Conservation (phyloP, 352 stramenopile genomes). For the Saprolegnia parasitica region DNA sequence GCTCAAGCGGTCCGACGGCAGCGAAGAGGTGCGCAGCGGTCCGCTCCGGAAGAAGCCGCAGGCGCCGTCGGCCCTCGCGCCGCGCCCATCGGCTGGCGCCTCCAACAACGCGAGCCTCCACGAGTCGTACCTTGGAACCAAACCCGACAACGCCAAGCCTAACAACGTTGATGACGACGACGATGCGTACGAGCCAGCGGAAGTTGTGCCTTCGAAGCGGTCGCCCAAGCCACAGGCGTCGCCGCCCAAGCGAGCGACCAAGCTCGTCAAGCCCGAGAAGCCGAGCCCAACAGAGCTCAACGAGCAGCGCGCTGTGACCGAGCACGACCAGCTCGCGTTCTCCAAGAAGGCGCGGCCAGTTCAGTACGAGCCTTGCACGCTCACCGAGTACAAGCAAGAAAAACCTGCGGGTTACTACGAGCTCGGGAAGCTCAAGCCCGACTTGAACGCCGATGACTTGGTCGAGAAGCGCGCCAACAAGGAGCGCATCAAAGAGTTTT, state of each 20-base stretch:
- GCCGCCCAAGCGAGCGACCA: constrained; percentile 33
- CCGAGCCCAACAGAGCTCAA: constrained; percentile 52
- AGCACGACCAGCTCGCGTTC: constrained; percentile 72
- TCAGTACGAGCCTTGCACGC: constrained; percentile 78
- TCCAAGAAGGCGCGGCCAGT: constrained; percentile 63
- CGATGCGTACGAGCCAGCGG: neutral
- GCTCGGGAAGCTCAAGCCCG: constrained; percentile 82
- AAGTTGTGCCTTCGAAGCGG: constrained; percentile 29
- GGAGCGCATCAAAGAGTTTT: constrained; percentile 80
- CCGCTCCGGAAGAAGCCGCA: constrained; percentile 49
- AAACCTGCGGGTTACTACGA: constrained; percentile 83
- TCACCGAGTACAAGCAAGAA: constrained; percentile 84
- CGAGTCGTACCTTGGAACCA: neutral
- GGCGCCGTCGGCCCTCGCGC: neutral
- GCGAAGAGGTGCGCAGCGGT: constrained; percentile 73
- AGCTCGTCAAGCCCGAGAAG: neutral
- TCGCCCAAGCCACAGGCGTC: constrained; percentile 21
- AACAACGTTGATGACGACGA: constrained; percentile 17
- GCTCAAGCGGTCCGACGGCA: constrained; percentile 71
- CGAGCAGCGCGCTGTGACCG: constrained; percentile 47
- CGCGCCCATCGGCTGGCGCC: constrained; percentile 11
- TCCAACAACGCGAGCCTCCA: constrained; percentile 19
- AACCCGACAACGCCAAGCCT: neutral
- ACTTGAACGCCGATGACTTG: constrained; percentile 75
- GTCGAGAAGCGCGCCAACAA: constrained; percentile 74